Base-by-base conservation (phyloP, 2,329 filamentous ascomycete genomes). In the Paraphoma sp. region DNA sequence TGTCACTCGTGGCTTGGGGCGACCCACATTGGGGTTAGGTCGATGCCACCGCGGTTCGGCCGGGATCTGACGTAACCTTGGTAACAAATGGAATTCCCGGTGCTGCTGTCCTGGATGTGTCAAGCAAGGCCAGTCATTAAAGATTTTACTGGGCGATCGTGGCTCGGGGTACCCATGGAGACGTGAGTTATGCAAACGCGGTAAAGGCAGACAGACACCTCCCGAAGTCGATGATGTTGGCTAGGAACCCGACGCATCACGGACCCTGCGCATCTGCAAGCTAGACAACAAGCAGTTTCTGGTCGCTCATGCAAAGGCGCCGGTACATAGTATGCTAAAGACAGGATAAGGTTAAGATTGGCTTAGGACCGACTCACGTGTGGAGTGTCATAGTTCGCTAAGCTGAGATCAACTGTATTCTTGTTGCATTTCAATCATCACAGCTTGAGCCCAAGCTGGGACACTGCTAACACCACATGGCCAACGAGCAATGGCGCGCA, bases 401-500 rank as follows among this genome's bases (percentile, higher is more conserved):
- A 14, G 40, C 16, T 42, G 11, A 9, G 40, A 38, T n/a, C 10
- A 11, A 38, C 33, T 38, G 33, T n/a, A 38, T 11, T 6, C 33
- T 11, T 11, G 10, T n/a, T 3, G 33, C 33, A 2, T 38, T 11
- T n/a, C 10, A n/a, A 3, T 38, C 10, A 3, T 38, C 33, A 11
- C n/a, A 51, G 51, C 47, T 51, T n/a, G 33, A 38, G 33, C n/a
- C 41, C 57, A 51, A 31, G 43, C 56, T 31, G 44, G 23, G 5
- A 23, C 33, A 36, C 33, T 36, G 14, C 33, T 36, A 14, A 18
- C 38, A 45, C 29, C 45, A 44, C 53, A 71, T 71, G 68, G 63
- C 65, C 48, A 47, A 64, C 44, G 51, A 63, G 47, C 72, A 77
- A 62, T 83, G 81, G 81, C 77, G 70, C 40, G 62, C 70, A 18